These are phyloP conservation scores for Sugiyamaella xylanicola DNA, from an alignment of 1,139 yeast genomes.

Conservation along the genomic window DNA sequence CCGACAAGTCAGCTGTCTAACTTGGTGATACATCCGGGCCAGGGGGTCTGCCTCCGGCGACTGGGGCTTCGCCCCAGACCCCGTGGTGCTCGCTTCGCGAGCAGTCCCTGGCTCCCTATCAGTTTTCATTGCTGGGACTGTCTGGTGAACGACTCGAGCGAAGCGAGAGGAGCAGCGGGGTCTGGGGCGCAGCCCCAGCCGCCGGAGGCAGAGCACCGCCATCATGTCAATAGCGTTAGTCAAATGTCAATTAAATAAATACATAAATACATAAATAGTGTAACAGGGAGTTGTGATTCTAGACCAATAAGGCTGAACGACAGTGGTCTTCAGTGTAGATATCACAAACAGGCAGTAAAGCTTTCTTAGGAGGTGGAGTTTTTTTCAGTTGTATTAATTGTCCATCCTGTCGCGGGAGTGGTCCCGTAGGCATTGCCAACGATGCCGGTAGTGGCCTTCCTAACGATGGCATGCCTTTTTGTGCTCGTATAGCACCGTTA, in stretches of 20 bases:
- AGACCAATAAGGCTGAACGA: neutral
- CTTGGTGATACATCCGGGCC: neutral
- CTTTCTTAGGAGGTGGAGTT: neutral
- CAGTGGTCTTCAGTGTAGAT: neutral
- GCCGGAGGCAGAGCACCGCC: too few species aligned
- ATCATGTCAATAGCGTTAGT: too few species aligned
- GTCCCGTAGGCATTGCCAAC: conserved; percentile 2
- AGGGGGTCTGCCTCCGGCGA: neutral
- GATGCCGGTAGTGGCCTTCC: conserved; percentile 12
- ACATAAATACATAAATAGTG: neutral
- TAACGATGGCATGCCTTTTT: conserved; percentile 4
- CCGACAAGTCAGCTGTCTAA: conserved; percentile 16
- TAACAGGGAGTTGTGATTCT: neutral
- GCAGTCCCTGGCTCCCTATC: too few species aligned
- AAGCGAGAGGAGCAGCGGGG: too few species aligned
- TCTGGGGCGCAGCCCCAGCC: too few species aligned
- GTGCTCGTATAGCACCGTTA: neutral
- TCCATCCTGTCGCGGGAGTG: too few species aligned
- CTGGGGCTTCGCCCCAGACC: neutral
- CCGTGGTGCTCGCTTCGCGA: too few species aligned
- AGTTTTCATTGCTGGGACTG: too few species aligned
- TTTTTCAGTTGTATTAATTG: neutral
- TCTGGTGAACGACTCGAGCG: too few species aligned
- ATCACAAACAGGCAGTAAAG: neutral
- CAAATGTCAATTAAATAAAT: neutral